Evolutionary conservation across 805 yeast genomes (phyloP).

Genomic region (Dipodascopsis uninucleata): DNA sequence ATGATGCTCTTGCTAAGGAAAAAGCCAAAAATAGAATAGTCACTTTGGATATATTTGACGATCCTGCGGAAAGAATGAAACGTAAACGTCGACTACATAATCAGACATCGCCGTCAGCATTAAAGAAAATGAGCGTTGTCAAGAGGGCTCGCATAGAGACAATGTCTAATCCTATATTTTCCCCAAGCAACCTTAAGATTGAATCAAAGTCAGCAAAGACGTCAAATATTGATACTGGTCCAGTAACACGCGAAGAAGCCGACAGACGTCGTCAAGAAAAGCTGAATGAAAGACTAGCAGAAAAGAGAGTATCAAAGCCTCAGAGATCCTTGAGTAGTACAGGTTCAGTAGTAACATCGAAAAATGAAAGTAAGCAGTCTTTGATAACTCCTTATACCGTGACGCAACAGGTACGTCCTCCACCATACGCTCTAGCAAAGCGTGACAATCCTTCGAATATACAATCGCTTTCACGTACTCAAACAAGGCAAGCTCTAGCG

Average conservation of each 20-base stretch:
- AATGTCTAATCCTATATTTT: slow-evolving; percentile 11
- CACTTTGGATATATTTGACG: slow-evolving; percentile 14
- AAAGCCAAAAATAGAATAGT: slow-evolving; percentile 14
- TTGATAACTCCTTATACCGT: too few relatives aligned
- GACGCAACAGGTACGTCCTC: too few relatives aligned
- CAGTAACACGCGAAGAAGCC: slow-evolving; percentile 17
- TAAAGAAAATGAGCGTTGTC: slow-evolving; percentile 19
- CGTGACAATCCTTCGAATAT: too few relatives aligned
- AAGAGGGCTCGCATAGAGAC: slow-evolving; percentile 18
- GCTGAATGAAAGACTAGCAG: too few relatives aligned
- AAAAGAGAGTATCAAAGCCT: too few relatives aligned
- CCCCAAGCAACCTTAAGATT: not conserved
- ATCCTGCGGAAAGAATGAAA: slow-evolving; percentile 7
- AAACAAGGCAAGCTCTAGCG: too few relatives aligned
- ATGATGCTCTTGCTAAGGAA: slow-evolving; percentile 13
- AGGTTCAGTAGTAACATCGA: too few relatives aligned
- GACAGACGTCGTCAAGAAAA: slow-evolving; percentile 14
- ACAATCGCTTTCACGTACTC: too few relatives aligned
- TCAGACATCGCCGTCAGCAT: not conserved
- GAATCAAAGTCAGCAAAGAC: not conserved
- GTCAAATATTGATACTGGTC: too few relatives aligned
- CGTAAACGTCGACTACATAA: slow-evolving; percentile 3
- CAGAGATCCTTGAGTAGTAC: too few relatives aligned
- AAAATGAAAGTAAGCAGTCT: too few relatives aligned
- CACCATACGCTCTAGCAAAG: too few relatives aligned